Conservation (phyloP, 768 basidiomycete genomes). For the Pulveroboletus sp. region DNA sequence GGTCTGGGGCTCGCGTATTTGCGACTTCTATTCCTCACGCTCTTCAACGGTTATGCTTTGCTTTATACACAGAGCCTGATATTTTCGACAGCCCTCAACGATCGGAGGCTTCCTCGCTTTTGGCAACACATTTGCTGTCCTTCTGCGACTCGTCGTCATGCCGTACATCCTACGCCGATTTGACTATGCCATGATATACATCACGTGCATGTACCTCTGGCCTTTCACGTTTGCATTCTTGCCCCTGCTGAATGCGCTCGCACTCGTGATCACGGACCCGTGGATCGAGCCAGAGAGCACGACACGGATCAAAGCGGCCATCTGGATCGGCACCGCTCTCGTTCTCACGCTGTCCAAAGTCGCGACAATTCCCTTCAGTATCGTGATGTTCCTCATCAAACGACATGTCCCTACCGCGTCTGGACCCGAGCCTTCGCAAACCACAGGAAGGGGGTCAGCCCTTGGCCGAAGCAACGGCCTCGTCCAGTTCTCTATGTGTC, state of each 20-base stretch:
- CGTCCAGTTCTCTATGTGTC: slow-evolving; percentile 53
- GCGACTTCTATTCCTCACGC: slow-evolving; percentile 16
- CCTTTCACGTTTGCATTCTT: slow-evolving; percentile 1
- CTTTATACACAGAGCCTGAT: slow-evolving; percentile 9
- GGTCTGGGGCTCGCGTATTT: too few species aligned
- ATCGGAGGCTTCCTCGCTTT: slow-evolving; percentile 57
- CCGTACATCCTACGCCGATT: slow-evolving; percentile 29
- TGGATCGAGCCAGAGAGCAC: too few species aligned
- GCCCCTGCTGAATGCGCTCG: slow-evolving; percentile 4
- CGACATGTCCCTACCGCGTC: slow-evolving; percentile 36
- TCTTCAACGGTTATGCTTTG: too few species aligned
- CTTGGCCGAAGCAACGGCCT: slow-evolving; percentile 43
- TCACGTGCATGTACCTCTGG: slow-evolving; percentile 6
- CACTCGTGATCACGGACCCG: background rate
- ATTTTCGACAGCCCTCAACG: slow-evolving; percentile 39
- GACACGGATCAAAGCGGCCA: background rate
- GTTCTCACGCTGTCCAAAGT: slow-evolving; percentile 37
- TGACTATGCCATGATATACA: slow-evolving; percentile 6
- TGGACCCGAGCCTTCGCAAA: background rate
- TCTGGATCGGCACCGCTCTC: slow-evolving; percentile 48
- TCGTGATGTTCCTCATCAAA: slow-evolving; percentile 57
- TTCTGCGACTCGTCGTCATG: slow-evolving; percentile 47
- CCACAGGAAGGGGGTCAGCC: background rate
- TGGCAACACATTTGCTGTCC: slow-evolving; percentile 44
- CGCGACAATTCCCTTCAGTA: slow-evolving; percentile 31